Evolutionary conservation across 495 filamentous ascomycete species (phyloP).

Genomic region (Aspergillus haitiensis): DNA sequence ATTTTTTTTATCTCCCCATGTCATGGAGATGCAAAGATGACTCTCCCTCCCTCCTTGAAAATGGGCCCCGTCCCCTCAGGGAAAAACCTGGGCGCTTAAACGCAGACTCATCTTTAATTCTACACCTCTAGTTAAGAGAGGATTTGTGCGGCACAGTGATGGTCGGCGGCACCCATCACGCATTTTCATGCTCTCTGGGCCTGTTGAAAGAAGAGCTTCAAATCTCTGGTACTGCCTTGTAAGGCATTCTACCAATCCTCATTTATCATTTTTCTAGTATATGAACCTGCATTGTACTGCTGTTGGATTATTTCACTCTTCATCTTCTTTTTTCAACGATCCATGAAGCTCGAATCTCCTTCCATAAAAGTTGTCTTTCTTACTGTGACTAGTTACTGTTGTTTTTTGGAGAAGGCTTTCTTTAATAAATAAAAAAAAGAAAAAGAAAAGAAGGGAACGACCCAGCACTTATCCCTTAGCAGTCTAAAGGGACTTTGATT

Average conservation of each 20-base stretch:
- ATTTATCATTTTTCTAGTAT: conserved; percentile 29
- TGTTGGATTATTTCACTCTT: conserved; percentile 4
- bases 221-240: conserved; percentile 39
- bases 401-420: too few relatives aligned
- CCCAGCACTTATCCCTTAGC: background rate
- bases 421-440: too few relatives aligned
- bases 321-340: background rate
- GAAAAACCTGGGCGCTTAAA: conserved; percentile 41
- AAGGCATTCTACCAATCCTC: conserved; percentile 38
- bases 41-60: conserved; percentile 18
- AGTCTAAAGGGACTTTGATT: conserved; percentile 3
- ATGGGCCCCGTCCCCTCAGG: conserved; percentile 15
- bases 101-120: conserved; percentile 41
- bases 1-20: conserved; percentile 21
- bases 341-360: background rate
- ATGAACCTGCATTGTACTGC: conserved; percentile 24
- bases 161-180: conserved; percentile 36
- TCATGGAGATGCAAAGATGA: conserved; percentile 22
- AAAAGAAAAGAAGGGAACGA: too few relatives aligned
- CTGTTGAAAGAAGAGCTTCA: conserved; percentile 39
- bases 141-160: conserved; percentile 38
- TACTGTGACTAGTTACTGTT: too few relatives aligned
- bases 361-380: too few relatives aligned
- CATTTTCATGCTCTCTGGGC: conserved; percentile 38
- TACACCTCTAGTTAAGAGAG: conserved; percentile 31